Conservation (phyloP, 306 rosid species). For the Arachis stenosperma region DNA sequence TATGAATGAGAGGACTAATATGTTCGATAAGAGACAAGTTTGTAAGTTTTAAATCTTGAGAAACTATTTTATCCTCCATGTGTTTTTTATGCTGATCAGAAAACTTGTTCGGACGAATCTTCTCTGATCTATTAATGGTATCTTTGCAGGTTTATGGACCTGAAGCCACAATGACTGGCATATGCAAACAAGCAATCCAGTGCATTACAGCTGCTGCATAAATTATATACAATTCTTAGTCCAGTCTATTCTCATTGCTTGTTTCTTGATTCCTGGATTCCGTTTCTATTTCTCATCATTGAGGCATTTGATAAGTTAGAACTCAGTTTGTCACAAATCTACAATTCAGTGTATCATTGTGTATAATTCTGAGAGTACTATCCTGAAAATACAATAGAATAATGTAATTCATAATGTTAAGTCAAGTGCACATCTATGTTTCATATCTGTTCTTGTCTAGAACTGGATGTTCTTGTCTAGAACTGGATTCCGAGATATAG, state of each 20-base stretch:
- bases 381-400: constrained; percentile 24
- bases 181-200: constrained; percentile 95
- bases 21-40: no score
- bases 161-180: constrained; percentile 98
- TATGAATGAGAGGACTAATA: no score
- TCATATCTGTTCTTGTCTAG: no score
- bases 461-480: no score
- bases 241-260: constrained; percentile 29
- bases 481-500: no score
- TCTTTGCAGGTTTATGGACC: constrained; percentile 90
- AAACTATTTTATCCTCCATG: not conserved
- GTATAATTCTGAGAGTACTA: constrained; percentile 26
- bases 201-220: constrained; percentile 84
- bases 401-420: constrained; percentile 2
- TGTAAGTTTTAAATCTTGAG: not conserved
- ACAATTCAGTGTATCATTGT: constrained; percentile 23
- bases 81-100: not conserved
- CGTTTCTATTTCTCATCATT: constrained; percentile 27
- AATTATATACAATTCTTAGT: constrained; percentile 13
- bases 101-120: not conserved
- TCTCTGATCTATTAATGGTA: constrained; percentile 32
- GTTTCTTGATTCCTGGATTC: constrained; percentile 37
- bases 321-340: constrained; percentile 27
- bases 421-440: not conserved
- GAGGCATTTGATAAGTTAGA: constrained; percentile 31